Evolutionary conservation across 1,139 yeast genomes (phyloP), one percentile per base, ranked within the genome.

Genomic region (Blastobotrys indianensis): DNA sequence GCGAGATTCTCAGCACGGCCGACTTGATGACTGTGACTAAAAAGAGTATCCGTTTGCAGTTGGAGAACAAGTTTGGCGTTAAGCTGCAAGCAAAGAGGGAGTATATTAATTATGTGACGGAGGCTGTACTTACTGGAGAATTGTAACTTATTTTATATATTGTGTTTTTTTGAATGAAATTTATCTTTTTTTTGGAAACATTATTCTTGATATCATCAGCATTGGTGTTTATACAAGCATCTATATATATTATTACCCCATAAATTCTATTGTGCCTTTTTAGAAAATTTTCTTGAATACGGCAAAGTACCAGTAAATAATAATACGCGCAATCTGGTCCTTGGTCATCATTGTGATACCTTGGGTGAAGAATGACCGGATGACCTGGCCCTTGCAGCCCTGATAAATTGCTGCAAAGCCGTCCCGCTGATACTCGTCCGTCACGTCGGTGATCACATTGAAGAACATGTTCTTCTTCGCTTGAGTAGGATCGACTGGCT

Each of bases 371-470:
- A 64, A 63, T 11, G 67, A 67, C 50, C 64, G 62, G 41, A 64
- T 50, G n/a, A 64, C 53, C 51, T 63, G 67, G 38, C 61, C 63
- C 20, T 57, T 48, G 16, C 62, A 59, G 9, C 94, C 94, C 58
- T 76, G 81, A 65, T 83, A 85, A 66, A 84, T 73, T 8, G 87
- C 87, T 40, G 77, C 62, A 2, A 77, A 61, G 57, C 96, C 96
- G 61, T 84, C 80, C 38, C 70, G 67, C 56, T 74, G 75, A 50
- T 33, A 42, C 12, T 43, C 39, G 28, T 46, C 48, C 3, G 44
- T 45, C 17, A 45, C 45, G 13, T 45, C 48, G 29, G 48, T 41
- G 12, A 45, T 37, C 15, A 45, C 44, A 31, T 45, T 41, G 39
- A 41, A 41, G 28, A 25, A 16, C 13, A 28, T 15, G 9, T 34